Evolutionary conservation across 495 filamentous ascomycete genomes (phyloP), one percentile per base, ranked within the genome.

Genomic region (Penicillium waksmanii): DNA sequence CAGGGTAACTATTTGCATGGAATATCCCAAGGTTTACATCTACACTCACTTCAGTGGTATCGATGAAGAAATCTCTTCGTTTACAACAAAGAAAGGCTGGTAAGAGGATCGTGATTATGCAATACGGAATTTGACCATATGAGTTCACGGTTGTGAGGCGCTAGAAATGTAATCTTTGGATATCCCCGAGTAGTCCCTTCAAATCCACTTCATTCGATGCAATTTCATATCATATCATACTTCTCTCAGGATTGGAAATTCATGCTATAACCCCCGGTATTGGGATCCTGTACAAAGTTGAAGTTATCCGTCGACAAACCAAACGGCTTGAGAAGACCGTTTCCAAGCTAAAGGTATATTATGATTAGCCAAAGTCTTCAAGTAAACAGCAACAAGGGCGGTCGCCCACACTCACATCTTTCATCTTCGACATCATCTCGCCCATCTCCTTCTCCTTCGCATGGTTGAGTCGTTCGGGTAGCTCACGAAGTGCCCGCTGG

Each of bases 351-450:
- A 3, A 55, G 3, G 44, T 2, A 61, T n/a, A 53, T 63, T 19
- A 70, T 60, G 33, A 51, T 55, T 27, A 52, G 48, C 19, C 18
- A 27, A 48, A n/a, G 3, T n/a, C n/a, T 3, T 13, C 42, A 3
- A n/a, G 17, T 5, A 43, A 23, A 17, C 42, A 44, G 5, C 8
- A 17, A 44, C n/a, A 44, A 17, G 17, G 17, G 15, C 12, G 15
- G 3, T 40, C 42, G 8, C 15, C 13, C 13, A 31, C 23, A 83
- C 85, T 79, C 56, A 89, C 86, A 66, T 90, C 86, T 73, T 96
- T 97, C 73, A 98, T 73, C 76, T 97, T 97, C 23, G 87, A 90
- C 90, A 97, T 93, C 90, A 97, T 96, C 73, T 98, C 94, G 7
- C 80, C 85, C 82, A 93, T 92, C 74, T 98, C 95, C 66, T 81